Evolutionary conservation across 352 stramenopile genomes (phyloP).

Genomic region (Globisporangium cystogenes): DNA sequence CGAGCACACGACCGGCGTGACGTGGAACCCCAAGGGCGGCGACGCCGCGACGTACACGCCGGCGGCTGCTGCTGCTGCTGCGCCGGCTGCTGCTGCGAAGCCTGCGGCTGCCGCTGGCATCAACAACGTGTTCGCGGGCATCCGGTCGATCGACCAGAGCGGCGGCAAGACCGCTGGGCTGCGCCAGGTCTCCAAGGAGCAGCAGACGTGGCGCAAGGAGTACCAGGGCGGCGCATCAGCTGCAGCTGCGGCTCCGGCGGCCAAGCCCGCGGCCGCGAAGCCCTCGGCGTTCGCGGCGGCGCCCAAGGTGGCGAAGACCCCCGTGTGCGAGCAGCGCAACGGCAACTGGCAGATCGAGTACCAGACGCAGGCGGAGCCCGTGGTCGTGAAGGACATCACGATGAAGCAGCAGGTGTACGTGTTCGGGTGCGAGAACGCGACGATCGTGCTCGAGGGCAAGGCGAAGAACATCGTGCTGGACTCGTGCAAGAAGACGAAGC

Average conservation of each 20-base stretch:
- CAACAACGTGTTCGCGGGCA: slow-evolving; percentile 86
- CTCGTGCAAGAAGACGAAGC: slow-evolving; percentile 93
- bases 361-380: slow-evolving; percentile 81
- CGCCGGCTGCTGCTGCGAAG: slow-evolving; percentile 17
- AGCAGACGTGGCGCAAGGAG: slow-evolving; percentile 96
- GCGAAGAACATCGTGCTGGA: slow-evolving; percentile 97
- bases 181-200: slow-evolving; percentile 95
- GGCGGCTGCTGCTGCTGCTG: slow-evolving; percentile 20
- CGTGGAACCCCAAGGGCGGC: slow-evolving; percentile 89
- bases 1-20: slow-evolving; percentile 93
- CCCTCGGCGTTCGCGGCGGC: no score
- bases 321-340: slow-evolving; percentile 85
- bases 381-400: slow-evolving; percentile 89
- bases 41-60: slow-evolving; percentile 44
- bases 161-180: slow-evolving; percentile 90
- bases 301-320: slow-evolving; percentile 39
- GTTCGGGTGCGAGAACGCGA: slow-evolving; percentile 93
- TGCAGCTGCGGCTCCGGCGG: slow-evolving; percentile 14
- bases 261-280: slow-evolving; percentile 16
- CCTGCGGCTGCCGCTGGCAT: slow-evolving; percentile 47
- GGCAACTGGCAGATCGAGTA: slow-evolving; percentile 98
- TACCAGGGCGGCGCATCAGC: slow-evolving; percentile 67
- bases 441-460: slow-evolving; percentile 96
- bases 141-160: slow-evolving; percentile 87
- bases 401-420: slow-evolving; percentile 97